Evolutionary conservation across 768 basidiomycete species (phyloP), one percentile per base, ranked within the genome.

Genomic region (Boletus fagicola): DNA sequence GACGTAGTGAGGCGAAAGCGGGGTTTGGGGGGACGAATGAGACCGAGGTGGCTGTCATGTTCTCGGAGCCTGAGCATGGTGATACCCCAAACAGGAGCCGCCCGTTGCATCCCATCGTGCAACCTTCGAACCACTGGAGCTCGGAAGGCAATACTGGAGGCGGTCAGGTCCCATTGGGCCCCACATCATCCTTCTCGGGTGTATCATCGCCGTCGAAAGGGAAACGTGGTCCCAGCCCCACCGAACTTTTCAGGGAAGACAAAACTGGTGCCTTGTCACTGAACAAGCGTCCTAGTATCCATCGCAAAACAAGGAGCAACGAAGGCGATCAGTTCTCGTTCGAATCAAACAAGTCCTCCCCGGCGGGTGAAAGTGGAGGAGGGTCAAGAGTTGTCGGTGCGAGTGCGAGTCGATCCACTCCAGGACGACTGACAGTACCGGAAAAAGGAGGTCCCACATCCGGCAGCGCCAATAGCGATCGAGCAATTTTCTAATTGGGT

Each of bases 161-260:
- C n/a, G 35, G 54, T 12, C 59, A 59, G 10, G 49, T 48, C 0
- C 51, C 61, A 31, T 40, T 47, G 33, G 47, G 39, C 5, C 45
- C 60, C 15, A 46, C 54, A 36, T 53, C 68, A 24, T 36, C 67
- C 36, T 56, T 62, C 12, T 64, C 65, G 28, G 53, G 55, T 26
- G 53, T 59, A 38, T 63, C 65, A 31, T 70, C 76, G 12, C 75
- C 75, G 33, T 73, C 76, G 4, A 79, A 76, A 48, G 80, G 82
- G 46, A 90, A 90, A 71, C 80, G 89, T 22, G 80, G 80, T 2
- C 83, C 85, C 33, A 89, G 87, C 62, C 88, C 89, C 40, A 87
- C 86, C 12, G 88, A 90, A 71, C 72, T 87, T 52, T 70, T 75
- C 54, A 85, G 80, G 68, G 83, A 88, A 71, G 83, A 82, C 54